Conservation (phyloP, 2,329 filamentous ascomycete species). For the Trichoderma sp. region DNA sequence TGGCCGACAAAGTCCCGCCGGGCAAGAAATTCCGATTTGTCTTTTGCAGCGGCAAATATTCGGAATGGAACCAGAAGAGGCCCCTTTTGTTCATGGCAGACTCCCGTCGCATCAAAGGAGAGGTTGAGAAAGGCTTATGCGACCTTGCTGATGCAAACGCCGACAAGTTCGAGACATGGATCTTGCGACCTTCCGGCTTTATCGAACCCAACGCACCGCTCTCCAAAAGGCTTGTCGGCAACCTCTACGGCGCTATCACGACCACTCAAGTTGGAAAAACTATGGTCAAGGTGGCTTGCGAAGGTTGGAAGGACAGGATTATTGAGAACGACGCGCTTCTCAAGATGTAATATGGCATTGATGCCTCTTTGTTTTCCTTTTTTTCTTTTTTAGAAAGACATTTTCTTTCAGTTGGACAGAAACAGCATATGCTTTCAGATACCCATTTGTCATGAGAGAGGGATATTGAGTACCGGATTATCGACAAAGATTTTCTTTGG, state of each 20-base stretch:
- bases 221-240: slow-evolving; percentile 31
- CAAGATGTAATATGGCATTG: slow-evolving; percentile 30
- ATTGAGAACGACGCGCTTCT: slow-evolving; percentile 38
- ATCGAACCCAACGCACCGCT: slow-evolving; percentile 29
- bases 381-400: not conserved
- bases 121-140: slow-evolving; percentile 43
- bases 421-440: slow-evolving; percentile 17
- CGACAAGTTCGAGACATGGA: slow-evolving; percentile 39
- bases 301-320: slow-evolving; percentile 40
- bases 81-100: slow-evolving; percentile 40
- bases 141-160: slow-evolving; percentile 38
- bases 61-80: slow-evolving; percentile 39
- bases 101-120: slow-evolving; percentile 40
- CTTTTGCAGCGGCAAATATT: slow-evolving; percentile 43
- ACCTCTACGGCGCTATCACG: slow-evolving; percentile 36
- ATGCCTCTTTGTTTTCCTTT: not conserved
- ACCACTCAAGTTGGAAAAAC: slow-evolving; percentile 39
- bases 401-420: slow-evolving; percentile 1
- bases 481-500: not conserved
- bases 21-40: slow-evolving; percentile 45
- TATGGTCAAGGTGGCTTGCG: slow-evolving; percentile 39
- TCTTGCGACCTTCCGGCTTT: slow-evolving; percentile 40
- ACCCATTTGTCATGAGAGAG: slow-evolving; percentile 9
- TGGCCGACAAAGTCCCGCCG: slow-evolving; percentile 34
- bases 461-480: not conserved